These are phyloP conservation scores for Effrenium voratum DNA, from an alignment of 73 alveolate species.

Conservation along the genomic window DNA sequence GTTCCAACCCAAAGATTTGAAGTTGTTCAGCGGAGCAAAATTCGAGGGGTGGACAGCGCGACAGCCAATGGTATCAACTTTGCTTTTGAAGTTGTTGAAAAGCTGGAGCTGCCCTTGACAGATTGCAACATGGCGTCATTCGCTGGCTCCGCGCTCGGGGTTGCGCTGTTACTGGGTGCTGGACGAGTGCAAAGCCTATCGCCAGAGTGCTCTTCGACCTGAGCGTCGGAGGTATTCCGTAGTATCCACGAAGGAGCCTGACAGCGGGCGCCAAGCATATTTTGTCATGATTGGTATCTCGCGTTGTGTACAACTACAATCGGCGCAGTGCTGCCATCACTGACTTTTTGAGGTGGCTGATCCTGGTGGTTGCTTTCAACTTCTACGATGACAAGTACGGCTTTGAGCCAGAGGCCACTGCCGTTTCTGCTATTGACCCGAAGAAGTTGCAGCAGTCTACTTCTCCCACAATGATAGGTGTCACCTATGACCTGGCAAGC, in stretches of 20 bases:
- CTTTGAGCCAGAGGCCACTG: background rate
- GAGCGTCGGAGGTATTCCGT: background rate
- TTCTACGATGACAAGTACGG: slow-evolving; percentile 62
- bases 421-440: background rate
- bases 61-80: no score
- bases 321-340: slow-evolving; percentile 41
- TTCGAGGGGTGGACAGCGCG: no score
- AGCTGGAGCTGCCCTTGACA: no score
- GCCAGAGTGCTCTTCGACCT: background rate
- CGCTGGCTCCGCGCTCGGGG: no score
- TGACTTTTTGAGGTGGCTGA: background rate
- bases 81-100: no score
- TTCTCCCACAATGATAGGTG: slow-evolving; percentile 16
- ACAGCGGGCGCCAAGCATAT: background rate
- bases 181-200: slow-evolving; percentile 1
- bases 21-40: no score
- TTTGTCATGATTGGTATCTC: background rate
- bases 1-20: no score
- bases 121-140: no score
- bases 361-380: slow-evolving; percentile 13
- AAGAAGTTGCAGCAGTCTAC: background rate
- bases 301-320: slow-evolving; percentile 63
- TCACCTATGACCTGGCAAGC: background rate
- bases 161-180: no score
- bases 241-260: background rate